These are phyloP conservation scores for Cerioporus squamosus DNA, from an alignment of 1,284 basidiomycete genomes.

Conservation along the genomic window DNA sequence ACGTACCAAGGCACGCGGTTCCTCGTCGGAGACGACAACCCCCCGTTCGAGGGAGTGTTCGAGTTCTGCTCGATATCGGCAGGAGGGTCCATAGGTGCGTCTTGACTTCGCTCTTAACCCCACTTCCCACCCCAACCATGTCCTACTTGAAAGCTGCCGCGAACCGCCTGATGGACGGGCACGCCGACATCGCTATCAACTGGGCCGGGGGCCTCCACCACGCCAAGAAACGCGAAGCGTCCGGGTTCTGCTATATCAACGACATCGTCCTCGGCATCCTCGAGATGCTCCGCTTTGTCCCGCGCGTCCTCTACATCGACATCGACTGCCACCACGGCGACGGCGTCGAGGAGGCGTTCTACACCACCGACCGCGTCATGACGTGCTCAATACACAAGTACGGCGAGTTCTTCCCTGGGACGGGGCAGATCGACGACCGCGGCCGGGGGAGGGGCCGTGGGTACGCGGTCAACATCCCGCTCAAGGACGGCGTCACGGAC, in stretches of 20 bases:
- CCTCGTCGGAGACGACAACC: slow-evolving; percentile 93
- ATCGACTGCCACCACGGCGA: slow-evolving; percentile 99
- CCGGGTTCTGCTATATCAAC: slow-evolving; percentile 98
- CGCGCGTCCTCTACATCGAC: slow-evolving; percentile 96
- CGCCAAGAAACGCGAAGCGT: slow-evolving; percentile 96
- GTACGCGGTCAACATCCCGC: slow-evolving; percentile 92
- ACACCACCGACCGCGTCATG: slow-evolving; percentile 96
- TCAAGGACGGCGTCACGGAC: slow-evolving; percentile 94
- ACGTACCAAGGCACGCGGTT: slow-evolving; percentile 86
- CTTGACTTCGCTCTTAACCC: neutral
- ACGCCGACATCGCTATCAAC: slow-evolving; percentile 93
- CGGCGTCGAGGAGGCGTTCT: slow-evolving; percentile 99
- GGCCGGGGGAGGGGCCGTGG: slow-evolving; percentile 88
- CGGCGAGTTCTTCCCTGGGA: slow-evolving; percentile 97
- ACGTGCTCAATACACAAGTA: slow-evolving; percentile 97
- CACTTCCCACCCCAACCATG: too few species aligned
- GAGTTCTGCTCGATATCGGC: slow-evolving; percentile 98
- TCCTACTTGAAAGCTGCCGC: too few species aligned
- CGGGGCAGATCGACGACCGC: slow-evolving; percentile 85
- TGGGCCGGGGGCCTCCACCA: slow-evolving; percentile 99
- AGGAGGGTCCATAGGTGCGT: slow-evolving; percentile 85
- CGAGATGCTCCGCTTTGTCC: slow-evolving; percentile 81
- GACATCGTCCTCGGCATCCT: slow-evolving; percentile 93
- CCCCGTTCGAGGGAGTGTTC: slow-evolving; percentile 94
- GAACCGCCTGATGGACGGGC: slow-evolving; percentile 78